Evolutionary conservation across 2,329 filamentous ascomycete genomes (phyloP), one percentile per base, ranked within the genome.

Genomic region (Pseudocercospora fijiensis): DNA sequence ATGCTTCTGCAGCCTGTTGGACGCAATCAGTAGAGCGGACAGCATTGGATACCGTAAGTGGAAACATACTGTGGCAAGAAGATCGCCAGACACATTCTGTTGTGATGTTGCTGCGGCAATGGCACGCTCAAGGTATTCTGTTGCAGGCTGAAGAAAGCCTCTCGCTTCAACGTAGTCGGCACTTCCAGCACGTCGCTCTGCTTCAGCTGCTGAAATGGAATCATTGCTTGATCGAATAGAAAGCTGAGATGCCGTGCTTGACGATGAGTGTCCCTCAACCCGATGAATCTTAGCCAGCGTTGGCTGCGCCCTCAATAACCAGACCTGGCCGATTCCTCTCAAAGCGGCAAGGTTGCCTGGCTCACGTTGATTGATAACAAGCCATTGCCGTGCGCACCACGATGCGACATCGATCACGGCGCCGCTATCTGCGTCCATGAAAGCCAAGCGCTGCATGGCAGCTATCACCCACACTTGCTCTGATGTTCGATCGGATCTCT

Each of bases 151-250:
- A 6, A 85, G 73, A 59, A 79, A 77, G 1, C 79, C 81, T 62
- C 83, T 77, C 57, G 82, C 83, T 73, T 85, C 82, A 13, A 84
- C 81, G 70, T 84, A 83, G 57, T 84, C 77, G 5, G 76, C 69
- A 4, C 71, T 73, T 26, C 77, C 73, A 10, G 78, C 67, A 60
- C 77, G 70, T 43, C 73, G 68, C 60, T 81, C 77, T 24, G 76
- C 77, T 63, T 79, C 76, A 10, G 70, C 65, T 24, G 57, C 47
- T 37, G 69, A 70, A 7, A 63, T 66, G 18, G 64, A 52, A 49
- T 43, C 64, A 62, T 27, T 74, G 64, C 33, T 74, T 67, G 73
- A 69, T 69, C 68, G 66, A 71, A 72, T 62, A 69, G 70, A 69
- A 72, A 74, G 57, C 64, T 71, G 61, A 62, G 72, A 69, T 67